These are phyloP conservation scores for Periconia sp. DNA, from an alignment of 2,329 filamentous ascomycete species.

Conservation along the genomic window DNA sequence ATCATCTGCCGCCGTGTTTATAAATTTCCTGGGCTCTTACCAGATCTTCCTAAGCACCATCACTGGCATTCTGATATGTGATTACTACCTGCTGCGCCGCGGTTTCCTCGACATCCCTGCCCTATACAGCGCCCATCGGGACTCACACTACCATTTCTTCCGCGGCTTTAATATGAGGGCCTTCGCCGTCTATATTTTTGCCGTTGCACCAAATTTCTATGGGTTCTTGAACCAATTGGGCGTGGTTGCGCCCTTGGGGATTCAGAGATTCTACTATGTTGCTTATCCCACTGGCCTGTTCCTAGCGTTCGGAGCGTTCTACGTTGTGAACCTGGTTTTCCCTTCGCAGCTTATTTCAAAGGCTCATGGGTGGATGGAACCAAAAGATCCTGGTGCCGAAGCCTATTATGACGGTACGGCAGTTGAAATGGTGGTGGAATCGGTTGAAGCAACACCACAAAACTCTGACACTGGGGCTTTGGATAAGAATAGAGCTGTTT, in stretches of 20 bases:
- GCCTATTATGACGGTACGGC: not conserved
- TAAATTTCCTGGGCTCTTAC: slow-evolving; percentile 47
- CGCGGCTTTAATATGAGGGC: slow-evolving; percentile 25
- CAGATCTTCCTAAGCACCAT: slow-evolving; percentile 41
- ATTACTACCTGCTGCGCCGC: slow-evolving; percentile 66
- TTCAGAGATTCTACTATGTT: not conserved
- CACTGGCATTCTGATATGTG: slow-evolving; percentile 48
- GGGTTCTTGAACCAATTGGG: slow-evolving; percentile 49
- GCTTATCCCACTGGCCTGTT: not conserved
- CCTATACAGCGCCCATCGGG: slow-evolving; percentile 47
- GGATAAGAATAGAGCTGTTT: not conserved
- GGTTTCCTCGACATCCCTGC: slow-evolving; percentile 86
- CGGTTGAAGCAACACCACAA: not conserved
- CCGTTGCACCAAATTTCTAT: slow-evolving; percentile 30
- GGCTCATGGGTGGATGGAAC: not conserved
- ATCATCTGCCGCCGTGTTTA: slow-evolving; percentile 41
- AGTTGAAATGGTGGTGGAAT: not conserved
- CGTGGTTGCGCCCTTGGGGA: not conserved
- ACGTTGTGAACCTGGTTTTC: not conserved
- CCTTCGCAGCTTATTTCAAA: not conserved
- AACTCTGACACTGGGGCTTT: not conserved
- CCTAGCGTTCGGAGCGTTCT: not conserved
- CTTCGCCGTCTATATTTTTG: slow-evolving; percentile 20
- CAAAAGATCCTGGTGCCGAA: not conserved
- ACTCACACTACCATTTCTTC: slow-evolving; percentile 14